Percentiles rank a stretch among this genome's conserved stretches.
These are phyloP conservation scores for Rhizoctonia solani DNA, from an alignment of 1,284 basidiomycete species.

Conservation along the genomic window DNA sequence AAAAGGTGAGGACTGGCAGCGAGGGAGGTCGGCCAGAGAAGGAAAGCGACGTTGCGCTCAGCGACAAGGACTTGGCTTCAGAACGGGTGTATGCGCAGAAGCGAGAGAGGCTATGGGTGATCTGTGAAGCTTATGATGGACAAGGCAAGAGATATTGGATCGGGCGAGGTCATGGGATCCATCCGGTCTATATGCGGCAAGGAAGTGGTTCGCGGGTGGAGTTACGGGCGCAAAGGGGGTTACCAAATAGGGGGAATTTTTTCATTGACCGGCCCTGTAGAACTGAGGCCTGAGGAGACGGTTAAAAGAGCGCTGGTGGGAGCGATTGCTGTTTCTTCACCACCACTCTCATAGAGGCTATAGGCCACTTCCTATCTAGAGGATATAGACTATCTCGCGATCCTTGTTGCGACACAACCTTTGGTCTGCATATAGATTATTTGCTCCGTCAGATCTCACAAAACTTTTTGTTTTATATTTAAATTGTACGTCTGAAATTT, in stretches of 20 bases:
- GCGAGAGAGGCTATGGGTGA: too few relatives aligned
- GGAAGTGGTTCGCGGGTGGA: too few relatives aligned
- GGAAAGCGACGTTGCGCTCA: neutral
- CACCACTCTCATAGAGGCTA: conserved; percentile 33
- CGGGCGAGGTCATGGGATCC: too few relatives aligned
- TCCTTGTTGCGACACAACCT: conserved; percentile 29
- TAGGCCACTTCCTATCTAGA: conserved; percentile 22
- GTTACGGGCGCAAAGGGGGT: conserved; percentile 6
- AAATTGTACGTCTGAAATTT: neutral
- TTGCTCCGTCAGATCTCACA: too few relatives aligned
- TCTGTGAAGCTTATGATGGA: conserved; percentile 8
- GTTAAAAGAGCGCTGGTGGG: conserved; percentile 1
- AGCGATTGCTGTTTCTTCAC: conserved; percentile 4
- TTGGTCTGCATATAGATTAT: too few relatives aligned
- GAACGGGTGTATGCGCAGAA: conserved; percentile 9
- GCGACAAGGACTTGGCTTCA: neutral
- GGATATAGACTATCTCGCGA: conserved; percentile 18
- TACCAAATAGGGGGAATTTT: neutral
- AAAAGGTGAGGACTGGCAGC: too few relatives aligned
- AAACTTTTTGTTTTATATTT: neutral
- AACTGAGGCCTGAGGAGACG: too few relatives aligned
- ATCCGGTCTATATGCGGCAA: too few relatives aligned
- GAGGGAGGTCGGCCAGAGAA: too few relatives aligned
- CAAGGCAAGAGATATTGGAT: too few relatives aligned
- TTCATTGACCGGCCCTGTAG: conserved; percentile 19